Base-by-base conservation (phyloP, 441 rosid species). In the Geranium incanum region DNA sequence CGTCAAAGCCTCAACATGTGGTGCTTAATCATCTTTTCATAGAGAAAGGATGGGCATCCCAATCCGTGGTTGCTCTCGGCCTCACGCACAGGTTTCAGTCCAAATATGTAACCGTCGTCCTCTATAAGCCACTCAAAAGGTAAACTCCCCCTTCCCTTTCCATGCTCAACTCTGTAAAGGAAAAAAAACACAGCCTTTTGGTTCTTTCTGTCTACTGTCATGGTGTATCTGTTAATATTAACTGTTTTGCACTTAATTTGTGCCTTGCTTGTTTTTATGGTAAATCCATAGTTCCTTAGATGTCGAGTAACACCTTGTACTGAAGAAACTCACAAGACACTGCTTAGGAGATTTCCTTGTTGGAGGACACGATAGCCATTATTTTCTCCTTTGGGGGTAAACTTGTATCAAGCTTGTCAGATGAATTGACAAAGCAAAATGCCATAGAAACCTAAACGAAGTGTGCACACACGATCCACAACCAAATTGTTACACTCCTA, bases 71-170 rank as follows among this genome's bases (percentile, higher is more conserved):
- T 71, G 87, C 97, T 13, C 76, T 94, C 33, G 98, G 98, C 66
- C 75, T 87, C 75, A 91, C 97, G 4, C 93, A 91, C 73, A 79
- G 98, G 84, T 91, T 89, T 67, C 74, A 93, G 80, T 87, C 98
- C 48, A 93, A 89, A 77, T 91, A 89, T 71, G 93, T 89, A 55
- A 91, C 98, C 7, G 93, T 93, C 77, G 92, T 87, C 71, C 93
- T 91, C 60, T 88, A 88, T 75, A 91, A 91, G 83, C 95, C 93
- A 1, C 84, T 82, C 50, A 84, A 78, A 76, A 81, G 91, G 86
- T 86, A 76, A 77, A 57, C 1, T 7, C 62, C 8, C 48, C 48
- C 9, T 41, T 41, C 11, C 62, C 15, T 38, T 72, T 65, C 38
- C 33, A 48, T 19, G 23, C 59, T 6, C 64, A 63, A 69, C 71